phyloP scores from a whole-genome alignment of 352 stramenopile genomes.

The Albugo laibachii region DNA sequence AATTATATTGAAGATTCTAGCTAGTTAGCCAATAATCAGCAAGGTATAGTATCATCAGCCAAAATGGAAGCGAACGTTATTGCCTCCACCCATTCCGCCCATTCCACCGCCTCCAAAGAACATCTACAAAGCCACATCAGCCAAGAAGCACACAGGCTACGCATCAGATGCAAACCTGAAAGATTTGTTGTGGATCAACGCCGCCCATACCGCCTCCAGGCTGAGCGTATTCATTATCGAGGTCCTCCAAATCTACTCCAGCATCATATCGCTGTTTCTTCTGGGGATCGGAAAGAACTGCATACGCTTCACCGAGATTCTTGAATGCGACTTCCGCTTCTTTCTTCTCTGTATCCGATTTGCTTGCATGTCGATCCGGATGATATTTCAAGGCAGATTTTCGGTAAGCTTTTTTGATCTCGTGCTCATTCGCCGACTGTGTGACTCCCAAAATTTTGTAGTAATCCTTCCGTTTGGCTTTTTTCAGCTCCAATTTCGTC shows the following conservation, averaged over 20 bases:
- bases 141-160: not conserved
- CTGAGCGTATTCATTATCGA: constrained; percentile 74
- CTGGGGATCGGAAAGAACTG: constrained; percentile 86
- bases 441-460: constrained; percentile 85
- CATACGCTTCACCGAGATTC: constrained; percentile 91
- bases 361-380: constrained; percentile 86
- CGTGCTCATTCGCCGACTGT: constrained; percentile 58
- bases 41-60: constrained; percentile 11
- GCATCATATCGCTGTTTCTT: constrained; percentile 90
- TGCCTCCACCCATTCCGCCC: constrained; percentile 26
- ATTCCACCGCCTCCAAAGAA: constrained; percentile 45
- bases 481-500: constrained; percentile 84
- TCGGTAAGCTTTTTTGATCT: constrained; percentile 98
- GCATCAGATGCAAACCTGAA: constrained; percentile 20
- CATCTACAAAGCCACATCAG: constrained; percentile 22
- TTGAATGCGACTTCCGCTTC: constrained; percentile 88
- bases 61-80: constrained; percentile 46
- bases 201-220: constrained; percentile 52
- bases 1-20: too few relatives aligned
- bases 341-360: constrained; percentile 82
- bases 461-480: constrained; percentile 91
- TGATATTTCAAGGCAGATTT: constrained; percentile 89
- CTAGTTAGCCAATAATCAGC: too few relatives aligned
- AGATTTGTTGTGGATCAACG: constrained; percentile 68
- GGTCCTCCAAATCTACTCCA: constrained; percentile 85